phyloP scores from a whole-genome alignment of 495 filamentous ascomycete genomes.

The Penicillium paradoxum region DNA sequence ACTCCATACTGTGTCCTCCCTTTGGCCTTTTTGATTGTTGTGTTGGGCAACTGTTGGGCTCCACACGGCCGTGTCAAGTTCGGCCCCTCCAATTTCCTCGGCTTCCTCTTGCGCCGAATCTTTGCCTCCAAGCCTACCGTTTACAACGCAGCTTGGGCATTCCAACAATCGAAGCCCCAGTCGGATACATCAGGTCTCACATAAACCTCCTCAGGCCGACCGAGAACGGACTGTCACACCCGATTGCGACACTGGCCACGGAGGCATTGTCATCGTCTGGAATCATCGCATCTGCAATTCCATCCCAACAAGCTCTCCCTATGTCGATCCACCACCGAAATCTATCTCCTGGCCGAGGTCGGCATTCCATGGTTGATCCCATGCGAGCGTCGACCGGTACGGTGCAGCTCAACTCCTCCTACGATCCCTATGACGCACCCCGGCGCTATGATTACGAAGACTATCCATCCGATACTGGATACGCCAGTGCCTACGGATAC shows the following conservation, averaged over 20 bases:
- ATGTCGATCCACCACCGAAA: constrained; percentile 22
- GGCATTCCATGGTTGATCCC: constrained; percentile 32
- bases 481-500: constrained; percentile 27
- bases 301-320: not conserved
- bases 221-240: not conserved
- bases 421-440: constrained; percentile 31
- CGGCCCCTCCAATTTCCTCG: constrained; percentile 10
- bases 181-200: not conserved
- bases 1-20: constrained; percentile 2
- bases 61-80: constrained; percentile 9
- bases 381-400: constrained; percentile 48
- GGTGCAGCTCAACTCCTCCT: constrained; percentile 34
- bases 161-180: constrained; percentile 1
- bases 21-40: not conserved
- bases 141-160: not conserved
- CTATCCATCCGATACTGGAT: constrained; percentile 34
- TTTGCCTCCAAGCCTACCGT: not conserved
- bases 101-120: not conserved
- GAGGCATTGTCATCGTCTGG: not conserved
- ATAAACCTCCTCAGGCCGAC: not conserved
- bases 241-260: not conserved
- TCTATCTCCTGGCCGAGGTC: constrained; percentile 33
- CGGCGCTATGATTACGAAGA: constrained; percentile 29
- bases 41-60: constrained; percentile 13
- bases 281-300: not conserved